Evolutionary conservation across 2,329 filamentous ascomycete genomes (phyloP).

Genomic region (Colletotrichum ledebouriae): DNA sequence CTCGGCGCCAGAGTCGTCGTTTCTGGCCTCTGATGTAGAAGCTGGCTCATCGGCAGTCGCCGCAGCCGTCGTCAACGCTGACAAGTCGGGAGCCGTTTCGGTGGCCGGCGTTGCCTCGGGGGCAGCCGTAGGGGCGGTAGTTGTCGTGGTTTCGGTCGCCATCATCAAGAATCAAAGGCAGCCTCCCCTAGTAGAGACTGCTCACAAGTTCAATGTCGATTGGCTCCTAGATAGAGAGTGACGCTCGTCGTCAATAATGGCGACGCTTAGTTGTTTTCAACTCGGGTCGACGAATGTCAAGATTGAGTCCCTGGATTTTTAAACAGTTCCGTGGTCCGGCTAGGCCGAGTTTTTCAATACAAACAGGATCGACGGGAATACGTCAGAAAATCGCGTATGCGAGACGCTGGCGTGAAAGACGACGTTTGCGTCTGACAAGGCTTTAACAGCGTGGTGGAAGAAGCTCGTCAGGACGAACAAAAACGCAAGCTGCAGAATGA

Average conservation of each 20-base stretch:
- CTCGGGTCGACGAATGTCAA: conserved; percentile 14
- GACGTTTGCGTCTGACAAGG: conserved; percentile 9
- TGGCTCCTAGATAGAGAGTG: conserved; percentile 1
- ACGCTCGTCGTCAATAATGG: not conserved
- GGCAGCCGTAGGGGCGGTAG: not conserved
- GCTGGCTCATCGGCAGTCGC: conserved; percentile 24
- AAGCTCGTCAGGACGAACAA: conserved; percentile 26
- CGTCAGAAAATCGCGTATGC: conserved; percentile 20
- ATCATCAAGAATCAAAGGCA: conserved; percentile 22
- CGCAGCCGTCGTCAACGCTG: conserved; percentile 23
- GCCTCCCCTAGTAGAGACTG: conserved; percentile 37
- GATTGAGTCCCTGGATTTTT: not conserved
- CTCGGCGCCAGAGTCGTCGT: conserved; percentile 36
- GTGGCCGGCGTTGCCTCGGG: conserved; percentile 21
- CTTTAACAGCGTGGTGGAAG: conserved; percentile 22
- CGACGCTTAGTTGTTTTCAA: not conserved
- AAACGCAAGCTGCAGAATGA: conserved; percentile 37
- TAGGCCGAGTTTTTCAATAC: conserved; percentile 19
- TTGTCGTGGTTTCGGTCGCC: conserved; percentile 35
- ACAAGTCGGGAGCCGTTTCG: conserved; percentile 31
- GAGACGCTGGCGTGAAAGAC: conserved; percentile 18
- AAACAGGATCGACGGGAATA: conserved; percentile 18
- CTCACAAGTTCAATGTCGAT: conserved; percentile 24
- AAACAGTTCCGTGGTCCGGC: not conserved
- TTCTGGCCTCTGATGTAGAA: conserved; percentile 10